Percentiles rank a stretch among this genome's conserved stretches.
Evolutionary conservation across 768 basidiomycete species (phyloP).

Genomic region (Tubosaeta sp.): DNA sequence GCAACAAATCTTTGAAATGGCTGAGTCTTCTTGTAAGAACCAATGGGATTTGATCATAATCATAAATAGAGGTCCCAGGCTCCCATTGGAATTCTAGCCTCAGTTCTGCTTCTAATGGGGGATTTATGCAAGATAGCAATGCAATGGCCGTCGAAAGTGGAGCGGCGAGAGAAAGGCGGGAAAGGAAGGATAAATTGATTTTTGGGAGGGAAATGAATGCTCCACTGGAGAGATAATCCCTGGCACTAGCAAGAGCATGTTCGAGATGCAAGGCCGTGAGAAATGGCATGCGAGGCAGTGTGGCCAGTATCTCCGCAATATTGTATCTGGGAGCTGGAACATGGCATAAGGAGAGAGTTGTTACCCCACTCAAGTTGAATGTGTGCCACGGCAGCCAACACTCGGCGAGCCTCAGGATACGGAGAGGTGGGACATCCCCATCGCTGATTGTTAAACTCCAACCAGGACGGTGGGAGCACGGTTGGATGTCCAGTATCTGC

Average conservation of each 20-base stretch:
- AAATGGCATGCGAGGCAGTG: constrained; percentile 31
- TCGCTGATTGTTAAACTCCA: not conserved
- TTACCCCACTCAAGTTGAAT: constrained; percentile 23
- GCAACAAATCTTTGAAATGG: not conserved
- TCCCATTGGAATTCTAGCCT: not conserved
- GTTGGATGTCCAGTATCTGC: not conserved
- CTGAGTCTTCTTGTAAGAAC: not conserved
- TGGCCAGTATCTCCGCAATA: constrained; percentile 27
- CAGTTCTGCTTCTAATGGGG: not conserved
- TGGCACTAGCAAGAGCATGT: constrained; percentile 20
- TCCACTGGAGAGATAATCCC: not conserved
- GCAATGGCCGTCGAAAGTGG: not conserved
- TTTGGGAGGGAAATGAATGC: not conserved
- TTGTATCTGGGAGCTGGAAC: constrained; percentile 19
- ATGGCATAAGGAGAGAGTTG: constrained; percentile 30
- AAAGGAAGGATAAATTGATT: not conserved
- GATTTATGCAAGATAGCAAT: not conserved
- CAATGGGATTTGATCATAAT: not conserved
- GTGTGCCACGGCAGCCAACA: not conserved
- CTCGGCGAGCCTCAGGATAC: not conserved
- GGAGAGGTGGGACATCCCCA: not conserved
- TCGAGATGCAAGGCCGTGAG: constrained; percentile 33
- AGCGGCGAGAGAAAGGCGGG: not conserved
- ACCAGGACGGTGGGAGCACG: no score
- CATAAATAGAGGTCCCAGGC: not conserved